A percentile compares a stretch with the other conserved stretches of the same genome.
phyloP scores from a whole-genome alignment of 2,329 filamentous ascomycete species.

The Colletotrichum brevisporum region DNA sequence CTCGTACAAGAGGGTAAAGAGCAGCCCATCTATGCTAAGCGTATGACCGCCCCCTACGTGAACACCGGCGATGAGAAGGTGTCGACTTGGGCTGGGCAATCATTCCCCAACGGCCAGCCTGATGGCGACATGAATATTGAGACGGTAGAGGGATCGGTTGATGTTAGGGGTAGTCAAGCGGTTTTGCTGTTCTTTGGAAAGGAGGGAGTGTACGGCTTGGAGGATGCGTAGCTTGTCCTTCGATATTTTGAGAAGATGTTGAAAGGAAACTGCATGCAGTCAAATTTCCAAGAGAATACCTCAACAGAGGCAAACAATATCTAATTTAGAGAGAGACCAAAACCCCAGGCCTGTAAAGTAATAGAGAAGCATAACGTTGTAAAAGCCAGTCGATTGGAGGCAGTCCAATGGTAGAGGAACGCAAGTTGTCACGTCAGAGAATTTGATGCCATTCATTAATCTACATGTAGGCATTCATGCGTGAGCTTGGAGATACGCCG shows the following conservation, averaged over 20 bases:
- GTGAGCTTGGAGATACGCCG: no score
- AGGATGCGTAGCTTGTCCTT: neutral
- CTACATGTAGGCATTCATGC: no score
- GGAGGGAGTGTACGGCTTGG: neutral
- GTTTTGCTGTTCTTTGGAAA: conserved; percentile 15
- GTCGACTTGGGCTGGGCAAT: conserved; percentile 14
- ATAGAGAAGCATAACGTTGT: no score
- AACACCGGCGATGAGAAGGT: conserved; percentile 14
- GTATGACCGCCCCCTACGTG: conserved; percentile 32
- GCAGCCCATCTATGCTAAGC: neutral
- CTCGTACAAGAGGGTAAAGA: neutral
- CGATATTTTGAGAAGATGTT: neutral
- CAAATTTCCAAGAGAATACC: no score
- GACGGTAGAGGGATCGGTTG: neutral
- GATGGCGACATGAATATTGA: conserved; percentile 16
- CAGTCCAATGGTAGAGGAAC: no score
- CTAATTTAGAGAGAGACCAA: no score
- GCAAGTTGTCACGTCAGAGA: no score
- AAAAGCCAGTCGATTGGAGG: no score
- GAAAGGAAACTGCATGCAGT: no score
- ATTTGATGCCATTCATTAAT: no score
- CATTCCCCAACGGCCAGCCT: conserved; percentile 14
- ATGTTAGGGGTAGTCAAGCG: conserved; percentile 23
- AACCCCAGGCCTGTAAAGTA: no score
- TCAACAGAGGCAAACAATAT: no score